phyloP scores from a whole-genome alignment of 306 rosid genomes.

The Psophocarpus tetragonolobus region DNA sequence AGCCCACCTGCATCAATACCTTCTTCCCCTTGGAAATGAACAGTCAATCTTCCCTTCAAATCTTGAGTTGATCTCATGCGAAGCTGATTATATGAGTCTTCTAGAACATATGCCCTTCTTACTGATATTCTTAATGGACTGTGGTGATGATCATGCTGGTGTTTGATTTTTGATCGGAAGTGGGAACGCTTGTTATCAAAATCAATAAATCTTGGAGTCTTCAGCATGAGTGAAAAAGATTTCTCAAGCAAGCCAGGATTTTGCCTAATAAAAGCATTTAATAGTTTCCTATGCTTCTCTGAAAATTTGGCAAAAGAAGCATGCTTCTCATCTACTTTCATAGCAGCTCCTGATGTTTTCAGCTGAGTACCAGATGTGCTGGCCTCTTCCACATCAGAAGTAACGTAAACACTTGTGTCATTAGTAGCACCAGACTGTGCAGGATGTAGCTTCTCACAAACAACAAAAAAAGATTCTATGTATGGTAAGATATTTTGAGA shows the following conservation, averaged over 20 bases:
- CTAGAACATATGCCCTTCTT: conserved; percentile 93
- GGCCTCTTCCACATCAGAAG: conserved; percentile 77
- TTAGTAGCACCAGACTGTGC: conserved; percentile 67
- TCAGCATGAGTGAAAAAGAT: conserved; percentile 87
- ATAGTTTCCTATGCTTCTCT: conserved; percentile 90
- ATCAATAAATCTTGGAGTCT: conserved; percentile 89
- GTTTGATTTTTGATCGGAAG: conserved; percentile 93
- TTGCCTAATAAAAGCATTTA: conserved; percentile 94
- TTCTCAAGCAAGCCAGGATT: conserved; percentile 95
- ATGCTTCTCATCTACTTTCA: conserved; percentile 79
- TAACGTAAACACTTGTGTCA: conserved; percentile 56
- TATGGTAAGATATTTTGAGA: conserved; percentile 91
- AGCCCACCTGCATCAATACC: conserved; percentile 99
- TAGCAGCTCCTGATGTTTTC: conserved; percentile 55
- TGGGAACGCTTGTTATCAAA: conserved; percentile 95
- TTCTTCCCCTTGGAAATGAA: conserved; percentile 99
- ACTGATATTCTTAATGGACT: conserved; percentile 92
- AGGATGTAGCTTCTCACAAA: conserved; percentile 93
- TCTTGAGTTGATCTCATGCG: conserved; percentile 86
- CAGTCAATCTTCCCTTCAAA: conserved; percentile 93
- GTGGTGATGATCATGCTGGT: conserved; percentile 93
- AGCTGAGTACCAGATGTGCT: conserved; percentile 60
- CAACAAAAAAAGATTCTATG: conserved; percentile 93
- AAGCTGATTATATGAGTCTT: conserved; percentile 95
- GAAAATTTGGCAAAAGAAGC: conserved; percentile 82